Base-by-base conservation (phyloP, 1,284 basidiomycete genomes). In the Malassezia dermatis region DNA sequence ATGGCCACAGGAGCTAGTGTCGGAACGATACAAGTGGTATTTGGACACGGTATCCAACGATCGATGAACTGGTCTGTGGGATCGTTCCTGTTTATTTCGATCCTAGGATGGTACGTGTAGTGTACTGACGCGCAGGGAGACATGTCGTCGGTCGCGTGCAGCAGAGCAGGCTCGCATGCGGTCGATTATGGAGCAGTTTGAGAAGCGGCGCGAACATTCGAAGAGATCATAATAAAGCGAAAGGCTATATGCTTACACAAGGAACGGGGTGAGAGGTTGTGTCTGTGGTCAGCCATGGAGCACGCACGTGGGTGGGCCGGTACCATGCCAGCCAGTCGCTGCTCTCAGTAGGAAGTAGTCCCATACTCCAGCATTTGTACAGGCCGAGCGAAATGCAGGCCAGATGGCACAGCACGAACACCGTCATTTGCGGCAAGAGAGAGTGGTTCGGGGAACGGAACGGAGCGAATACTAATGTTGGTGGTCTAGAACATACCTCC, bases 301-400 rank as follows among this genome's bases (percentile, higher is more conserved):
- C 19, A 69, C 69, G 61, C 61, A 72, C 70, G 12, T 47, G 49
- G 28, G 61, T 51, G 17, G 64, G 40, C 59, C 70, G 48, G 50
- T 65, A 62, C 69, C 69, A 73, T 19, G 70, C 70, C 7, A 73
- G 51, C 70, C 70, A 73, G 53, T 73, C 70, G 61, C 67, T 69
- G 34, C 61, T 66, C 48, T 67, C 69, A n/a, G 70, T 73, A 2
- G 70, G 70, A 27, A 73, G 50, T 19, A 73, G 53, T 2, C 70
- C 70, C 70, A 73, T 73, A 53, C 67, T 70, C 65, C 65, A 69
- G 56, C 69, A 71, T 58, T 73, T 73, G 61, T 70, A 73, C 35
- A 73, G 28, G 1, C 69, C 70, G 15, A 73, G 28, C 17, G 61
- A 59, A 17, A 71, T 57, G 8, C 55, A 62, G 17, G 59, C 58